Conservation (phyloP, 169 alveolate species). For the Eimeria mitis region DNA sequence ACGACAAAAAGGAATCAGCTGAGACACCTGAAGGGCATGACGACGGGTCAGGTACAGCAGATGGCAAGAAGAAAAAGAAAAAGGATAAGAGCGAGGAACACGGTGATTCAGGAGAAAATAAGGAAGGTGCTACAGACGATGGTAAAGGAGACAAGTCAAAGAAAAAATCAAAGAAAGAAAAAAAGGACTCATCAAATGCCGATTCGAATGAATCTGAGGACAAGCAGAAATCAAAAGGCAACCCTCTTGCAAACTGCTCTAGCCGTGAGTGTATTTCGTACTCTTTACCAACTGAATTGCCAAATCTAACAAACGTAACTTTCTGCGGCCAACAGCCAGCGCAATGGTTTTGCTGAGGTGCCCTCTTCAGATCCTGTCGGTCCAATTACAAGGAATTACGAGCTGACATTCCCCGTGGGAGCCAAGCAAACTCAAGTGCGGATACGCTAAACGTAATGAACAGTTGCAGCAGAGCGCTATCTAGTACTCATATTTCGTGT, state of each 20-base stretch:
- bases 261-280: background rate
- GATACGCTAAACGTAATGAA: background rate
- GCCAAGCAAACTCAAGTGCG: constrained; percentile 67
- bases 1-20: background rate
- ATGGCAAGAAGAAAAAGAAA: constrained; percentile 52
- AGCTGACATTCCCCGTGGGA: constrained; percentile 64
- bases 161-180: constrained; percentile 48
- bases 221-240: constrained; percentile 4
- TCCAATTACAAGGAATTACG: constrained; percentile 45
- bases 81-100: constrained; percentile 16
- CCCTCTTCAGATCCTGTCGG: constrained; percentile 46
- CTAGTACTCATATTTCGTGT: background rate
- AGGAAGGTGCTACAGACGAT: constrained; percentile 3
- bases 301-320: background rate
- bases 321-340: background rate
- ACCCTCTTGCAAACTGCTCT: constrained; percentile 7
- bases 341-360: background rate
- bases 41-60: background rate
- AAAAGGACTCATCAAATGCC: background rate
- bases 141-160: constrained; percentile 13
- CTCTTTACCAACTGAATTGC: background rate
- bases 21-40: background rate
- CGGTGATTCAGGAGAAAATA: background rate
- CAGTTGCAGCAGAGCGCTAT: background rate
- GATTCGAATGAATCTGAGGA: constrained; percentile 11